These are phyloP conservation scores for Rhizopogon vulgaris DNA, from an alignment of 768 basidiomycete genomes.

Conservation along the genomic window DNA sequence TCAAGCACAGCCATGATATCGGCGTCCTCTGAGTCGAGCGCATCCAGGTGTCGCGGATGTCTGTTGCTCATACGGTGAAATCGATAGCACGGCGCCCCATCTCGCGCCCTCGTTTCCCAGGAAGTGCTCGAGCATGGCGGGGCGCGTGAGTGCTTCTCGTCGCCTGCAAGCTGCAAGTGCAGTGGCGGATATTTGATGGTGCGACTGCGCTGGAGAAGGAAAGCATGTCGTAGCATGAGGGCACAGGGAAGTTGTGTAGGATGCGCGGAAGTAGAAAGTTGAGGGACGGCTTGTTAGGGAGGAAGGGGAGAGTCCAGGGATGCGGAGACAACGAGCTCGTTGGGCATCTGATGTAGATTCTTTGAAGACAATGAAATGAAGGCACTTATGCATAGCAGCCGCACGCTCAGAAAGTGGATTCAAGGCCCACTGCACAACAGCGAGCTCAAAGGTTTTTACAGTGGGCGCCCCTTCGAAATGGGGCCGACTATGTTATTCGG, in stretches of 20 bases:
- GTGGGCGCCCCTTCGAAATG: no score
- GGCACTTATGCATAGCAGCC: conserved; percentile 72
- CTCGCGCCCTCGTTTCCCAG: conserved; percentile 36
- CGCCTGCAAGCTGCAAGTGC: conserved; percentile 89
- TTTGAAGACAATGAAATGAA: not conserved
- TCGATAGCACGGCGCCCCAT: conserved; percentile 28
- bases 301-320: conserved; percentile 38
- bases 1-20: not conserved
- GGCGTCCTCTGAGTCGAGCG: conserved; percentile 41
- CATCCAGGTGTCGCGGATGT: conserved; percentile 76
- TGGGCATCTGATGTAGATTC: conserved; percentile 69
- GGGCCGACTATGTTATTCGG: no score
- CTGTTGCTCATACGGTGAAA: conserved; percentile 25
- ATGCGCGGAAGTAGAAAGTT: conserved; percentile 79
- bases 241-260: conserved; percentile 75
- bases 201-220: conserved; percentile 68
- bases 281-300: conserved; percentile 9
- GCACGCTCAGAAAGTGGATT: conserved; percentile 59
- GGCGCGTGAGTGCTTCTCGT: conserved; percentile 81
- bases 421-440: no score
- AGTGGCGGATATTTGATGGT: conserved; percentile 94
- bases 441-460: no score
- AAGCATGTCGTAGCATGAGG: conserved; percentile 59
- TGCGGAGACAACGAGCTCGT: conserved; percentile 56
- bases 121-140: conserved; percentile 71